phyloP scores from a whole-genome alignment of 495 filamentous ascomycete species.

The Immersiella caudata region DNA sequence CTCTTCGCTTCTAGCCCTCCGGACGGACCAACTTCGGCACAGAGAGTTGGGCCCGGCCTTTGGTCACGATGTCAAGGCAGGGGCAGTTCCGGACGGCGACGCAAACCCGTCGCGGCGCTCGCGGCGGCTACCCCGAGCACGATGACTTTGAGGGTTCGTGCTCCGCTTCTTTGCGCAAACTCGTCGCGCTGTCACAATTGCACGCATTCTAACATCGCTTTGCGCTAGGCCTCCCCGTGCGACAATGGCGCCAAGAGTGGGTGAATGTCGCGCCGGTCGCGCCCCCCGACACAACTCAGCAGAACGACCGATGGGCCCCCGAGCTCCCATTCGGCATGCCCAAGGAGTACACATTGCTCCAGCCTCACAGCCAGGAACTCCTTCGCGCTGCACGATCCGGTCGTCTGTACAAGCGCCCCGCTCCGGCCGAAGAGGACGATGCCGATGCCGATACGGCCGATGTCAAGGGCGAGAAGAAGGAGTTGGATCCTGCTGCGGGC shows the following conservation, averaged over 20 bases:
- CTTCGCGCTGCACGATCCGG: constrained; percentile 79
- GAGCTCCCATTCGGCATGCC: constrained; percentile 77
- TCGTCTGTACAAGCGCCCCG: constrained; percentile 63
- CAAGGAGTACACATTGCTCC: constrained; percentile 79
- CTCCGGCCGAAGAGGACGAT: constrained; percentile 56
- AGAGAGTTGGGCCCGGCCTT: not conserved
- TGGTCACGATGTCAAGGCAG: constrained; percentile 30
- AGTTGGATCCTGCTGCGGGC: constrained; percentile 50
- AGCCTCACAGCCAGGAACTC: constrained; percentile 78
- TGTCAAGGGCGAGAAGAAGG: constrained; percentile 50
- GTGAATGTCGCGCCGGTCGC: constrained; percentile 70
- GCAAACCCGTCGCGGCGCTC: constrained; percentile 70
- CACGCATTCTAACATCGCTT: constrained; percentile 23
- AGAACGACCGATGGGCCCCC: constrained; percentile 54
- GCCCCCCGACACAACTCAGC: constrained; percentile 55
- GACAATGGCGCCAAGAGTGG: constrained; percentile 80
- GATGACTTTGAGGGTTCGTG: constrained; percentile 76
- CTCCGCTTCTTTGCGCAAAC: not conserved
- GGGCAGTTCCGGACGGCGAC: constrained; percentile 58
- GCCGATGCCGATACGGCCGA: constrained; percentile 50
- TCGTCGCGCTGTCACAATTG: constrained; percentile 28
- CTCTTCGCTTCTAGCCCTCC: not conserved
- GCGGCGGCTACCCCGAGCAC: constrained; percentile 76
- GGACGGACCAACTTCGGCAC: not conserved
- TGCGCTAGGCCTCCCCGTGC: constrained; percentile 70